phyloP scores from a whole-genome alignment of 2,329 filamentous ascomycete genomes.

The Aspergillus quadrilineatus region DNA sequence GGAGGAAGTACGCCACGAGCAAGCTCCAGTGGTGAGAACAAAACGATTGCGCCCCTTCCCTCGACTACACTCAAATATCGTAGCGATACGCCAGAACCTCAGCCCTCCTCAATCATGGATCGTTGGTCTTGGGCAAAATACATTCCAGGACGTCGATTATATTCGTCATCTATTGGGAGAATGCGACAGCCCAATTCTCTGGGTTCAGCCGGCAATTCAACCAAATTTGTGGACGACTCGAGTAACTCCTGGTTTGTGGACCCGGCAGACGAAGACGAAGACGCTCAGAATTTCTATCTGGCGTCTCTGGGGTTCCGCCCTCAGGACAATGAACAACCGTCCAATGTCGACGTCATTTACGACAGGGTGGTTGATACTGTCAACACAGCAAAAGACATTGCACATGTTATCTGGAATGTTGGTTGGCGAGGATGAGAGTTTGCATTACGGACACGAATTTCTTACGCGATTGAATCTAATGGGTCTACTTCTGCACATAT shows the following conservation, averaged over 20 bases:
- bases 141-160: slow-evolving; percentile 53
- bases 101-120: slow-evolving; percentile 30
- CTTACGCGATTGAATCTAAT: background rate
- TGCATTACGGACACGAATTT: slow-evolving; percentile 2
- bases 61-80: slow-evolving; percentile 85
- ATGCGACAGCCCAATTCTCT: slow-evolving; percentile 65
- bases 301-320: slow-evolving; percentile 88
- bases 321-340: slow-evolving; percentile 69
- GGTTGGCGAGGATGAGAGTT: slow-evolving; percentile 56
- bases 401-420: slow-evolving; percentile 66
- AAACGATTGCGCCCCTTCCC: slow-evolving; percentile 83
- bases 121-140: slow-evolving; percentile 40
- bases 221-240: slow-evolving; percentile 19
- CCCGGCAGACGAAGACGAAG: slow-evolving; percentile 47
- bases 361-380: slow-evolving; percentile 78
- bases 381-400: slow-evolving; percentile 64
- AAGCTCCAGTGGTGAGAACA: slow-evolving; percentile 64
- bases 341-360: slow-evolving; percentile 63
- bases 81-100: slow-evolving; percentile 69
- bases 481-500: background rate
- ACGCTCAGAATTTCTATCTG: slow-evolving; percentile 64
- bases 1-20: slow-evolving; percentile 55
- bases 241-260: slow-evolving; percentile 35
- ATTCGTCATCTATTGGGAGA: slow-evolving; percentile 73
- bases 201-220: slow-evolving; percentile 48